Base-by-base conservation (phyloP, 2,329 filamentous ascomycete genomes). In the Emergomyces pasteurianus region DNA sequence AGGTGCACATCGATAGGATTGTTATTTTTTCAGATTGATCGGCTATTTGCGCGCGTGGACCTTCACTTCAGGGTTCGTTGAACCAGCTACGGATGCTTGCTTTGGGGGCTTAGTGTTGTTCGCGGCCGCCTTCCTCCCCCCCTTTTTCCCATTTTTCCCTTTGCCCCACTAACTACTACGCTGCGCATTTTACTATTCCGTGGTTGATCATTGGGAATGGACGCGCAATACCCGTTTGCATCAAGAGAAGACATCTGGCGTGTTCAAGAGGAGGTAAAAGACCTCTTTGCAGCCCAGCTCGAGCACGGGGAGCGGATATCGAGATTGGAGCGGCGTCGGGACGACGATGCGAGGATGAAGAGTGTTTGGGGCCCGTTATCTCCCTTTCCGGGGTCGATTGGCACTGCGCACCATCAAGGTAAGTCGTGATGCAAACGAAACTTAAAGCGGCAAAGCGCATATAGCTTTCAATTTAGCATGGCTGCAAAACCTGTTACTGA, bases 331-430 rank as follows among this genome's bases (percentile, higher is more conserved):
- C 79, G 83, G 62, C 80, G 81, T 63, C 81, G 81, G 62, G 83
- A 86, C 65, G 83, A 86, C 66, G 83, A 86, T 74, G 80, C 80
- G 60, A 78, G 81, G 65, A 74, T 86, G 74, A 95, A 92, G 75
- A 95, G 89, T 63, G 88, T 95, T 61, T 99, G 94, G 94, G 84
- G 84, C 56, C 87, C 88, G 65, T 77, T 81, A 55, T 95, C 92
- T 60, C 92, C 92, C 18, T 96, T 96, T 71, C 91, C 92, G n/a
- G 87, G 86, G 65, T 85, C 91, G 46, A 74, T 95, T 61, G 86
- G 87, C 67, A 88, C 89, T 60, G 92, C 90, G 53, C 88, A 91
- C 59, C 89, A 95, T 72, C 89, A 95, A 78, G 90, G 92, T 95
- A 77, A 74, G 83, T 71, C 47, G 40, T 40, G 3, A 38, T 26